phyloP scores from a whole-genome alignment of 805 yeast genomes.

The Candida corydali region DNA sequence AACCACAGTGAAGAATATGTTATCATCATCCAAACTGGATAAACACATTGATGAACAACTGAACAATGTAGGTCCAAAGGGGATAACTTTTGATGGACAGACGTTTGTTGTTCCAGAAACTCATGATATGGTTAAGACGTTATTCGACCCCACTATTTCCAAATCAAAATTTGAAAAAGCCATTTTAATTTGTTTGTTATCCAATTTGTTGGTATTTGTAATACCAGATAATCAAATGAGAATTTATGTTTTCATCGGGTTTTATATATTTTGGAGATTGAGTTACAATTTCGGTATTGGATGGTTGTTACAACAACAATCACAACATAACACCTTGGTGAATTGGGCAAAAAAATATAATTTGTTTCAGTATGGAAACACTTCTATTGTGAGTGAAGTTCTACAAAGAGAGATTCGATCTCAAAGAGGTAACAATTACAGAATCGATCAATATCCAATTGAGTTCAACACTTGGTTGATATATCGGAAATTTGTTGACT shows the following conservation, averaged over 20 bases:
- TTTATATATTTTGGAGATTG: constrained; percentile 72
- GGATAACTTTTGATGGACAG: constrained; percentile 42
- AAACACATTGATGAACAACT: not conserved
- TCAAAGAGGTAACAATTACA: constrained; percentile 36
- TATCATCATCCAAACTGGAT: not conserved
- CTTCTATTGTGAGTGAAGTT: constrained; percentile 37
- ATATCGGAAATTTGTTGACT: constrained; percentile 74
- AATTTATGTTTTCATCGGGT: constrained; percentile 41
- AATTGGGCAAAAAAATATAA: constrained; percentile 41
- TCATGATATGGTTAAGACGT: constrained; percentile 77
- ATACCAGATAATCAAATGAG: constrained; percentile 20
- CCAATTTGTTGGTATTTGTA: constrained; percentile 29
- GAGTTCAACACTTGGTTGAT: constrained; percentile 83
- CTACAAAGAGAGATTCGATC: constrained; percentile 28
- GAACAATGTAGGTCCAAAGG: constrained; percentile 24
- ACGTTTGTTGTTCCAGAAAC: constrained; percentile 57
- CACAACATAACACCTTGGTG: constrained; percentile 52
- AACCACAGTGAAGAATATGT: constrained; percentile 2
- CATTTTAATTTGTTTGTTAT: constrained; percentile 41
- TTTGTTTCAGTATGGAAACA: constrained; percentile 19
- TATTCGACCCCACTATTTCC: constrained; percentile 70
- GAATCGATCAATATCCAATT: constrained; percentile 43
- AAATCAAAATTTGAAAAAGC: constrained; percentile 65
- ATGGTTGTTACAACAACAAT: constrained; percentile 58
- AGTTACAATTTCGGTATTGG: constrained; percentile 83